phyloP scores from a whole-genome alignment of 2,329 filamentous ascomycete species.

The Beauveria caledonica region DNA sequence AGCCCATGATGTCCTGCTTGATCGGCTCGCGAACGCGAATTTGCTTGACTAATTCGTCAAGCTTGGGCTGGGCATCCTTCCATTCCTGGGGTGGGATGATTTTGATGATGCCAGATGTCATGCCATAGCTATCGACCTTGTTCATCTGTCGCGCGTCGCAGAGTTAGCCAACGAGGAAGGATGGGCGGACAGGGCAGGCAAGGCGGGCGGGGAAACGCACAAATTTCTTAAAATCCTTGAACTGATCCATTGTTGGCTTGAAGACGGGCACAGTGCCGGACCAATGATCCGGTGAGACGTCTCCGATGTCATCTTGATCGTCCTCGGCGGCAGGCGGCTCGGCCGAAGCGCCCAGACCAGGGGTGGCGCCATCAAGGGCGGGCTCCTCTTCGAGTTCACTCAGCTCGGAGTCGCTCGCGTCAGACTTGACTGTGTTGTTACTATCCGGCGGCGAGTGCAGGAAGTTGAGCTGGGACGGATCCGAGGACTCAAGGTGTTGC shows the following conservation, averaged over 20 bases:
- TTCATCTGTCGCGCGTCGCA: slow-evolving; percentile 44
- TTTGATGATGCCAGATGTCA: slow-evolving; percentile 96
- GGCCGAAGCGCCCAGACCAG: slow-evolving; percentile 12
- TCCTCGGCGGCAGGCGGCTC: slow-evolving; percentile 21
- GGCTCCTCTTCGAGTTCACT: slow-evolving; percentile 55
- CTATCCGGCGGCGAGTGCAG: slow-evolving; percentile 57
- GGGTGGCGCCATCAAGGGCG: slow-evolving; percentile 23
- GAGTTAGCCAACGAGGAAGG: slow-evolving; percentile 2
- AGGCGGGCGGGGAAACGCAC: slow-evolving; percentile 40
- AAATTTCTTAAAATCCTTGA: slow-evolving; percentile 86
- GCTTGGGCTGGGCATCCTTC: slow-evolving; percentile 68
- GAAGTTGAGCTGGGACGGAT: slow-evolving; percentile 32
- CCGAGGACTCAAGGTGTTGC: slow-evolving; percentile 27
- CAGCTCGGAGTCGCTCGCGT: slow-evolving; percentile 56
- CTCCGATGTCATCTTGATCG: slow-evolving; percentile 59
- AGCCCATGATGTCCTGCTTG: slow-evolving; percentile 95
- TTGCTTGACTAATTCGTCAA: slow-evolving; percentile 81
- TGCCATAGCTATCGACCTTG: slow-evolving; percentile 87
- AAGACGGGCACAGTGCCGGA: slow-evolving; percentile 91
- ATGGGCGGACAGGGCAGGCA: not conserved
- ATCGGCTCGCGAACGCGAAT: slow-evolving; percentile 95
- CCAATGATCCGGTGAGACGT: slow-evolving; percentile 79
- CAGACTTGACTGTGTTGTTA: slow-evolving; percentile 51
- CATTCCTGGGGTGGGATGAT: slow-evolving; percentile 91
- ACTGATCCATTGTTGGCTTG: slow-evolving; percentile 90